Base-by-base conservation (phyloP, 139 green algal genomes). In the Chlamydomonas sp. region DNA sequence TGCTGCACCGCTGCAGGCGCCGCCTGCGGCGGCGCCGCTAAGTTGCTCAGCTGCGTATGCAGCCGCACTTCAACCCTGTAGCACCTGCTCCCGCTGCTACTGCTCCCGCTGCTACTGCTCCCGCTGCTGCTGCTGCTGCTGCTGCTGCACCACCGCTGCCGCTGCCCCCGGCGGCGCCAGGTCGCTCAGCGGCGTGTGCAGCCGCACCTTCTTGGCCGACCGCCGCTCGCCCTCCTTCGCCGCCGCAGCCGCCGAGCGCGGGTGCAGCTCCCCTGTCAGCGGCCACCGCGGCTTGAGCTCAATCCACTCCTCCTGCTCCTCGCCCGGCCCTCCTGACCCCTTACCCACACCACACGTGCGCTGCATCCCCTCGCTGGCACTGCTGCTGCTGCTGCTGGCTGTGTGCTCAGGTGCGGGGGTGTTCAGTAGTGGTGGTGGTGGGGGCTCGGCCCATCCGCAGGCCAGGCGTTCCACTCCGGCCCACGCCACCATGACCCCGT, bases 401-500 rank as follows among this genome's bases (percentile, higher is more conserved):
- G 64, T 62, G 63, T 49, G 63, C 18, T 77, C 16, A 49, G 59
- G 15, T 10, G 3, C 4, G 4, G 18, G 3, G 3, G 72, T n/a
- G n/a, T 16, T 20, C 72, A 18, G 73, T 20, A 72, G 79, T 73
- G 81, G 67, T 81, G 78, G 79, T 20, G 83, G 77, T 78, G 77
- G 67, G 17, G 75, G 64, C 59, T 86, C 78, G 57, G 78, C 77
- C 76, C 69, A 83, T 10, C 83, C 77, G 1, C 3, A 15, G 58
- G 83, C 87, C 73, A 88, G 92, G 77, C 94, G 84, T 88, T 99
- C 98, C n/a, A 98, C 61, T 8, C 97, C 98, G 2, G 97, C 93
- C 98, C 98, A 99, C 0, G 96, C 98, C 68, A 99, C 97, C 98
- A 99, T 99, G 7, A 99, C 97, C 7, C 98, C 98, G 80, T 99